A percentile compares a stretch with the other conserved stretches of the same genome.
phyloP scores from a whole-genome alignment of 805 yeast genomes.

The Blastobotrys attinorum region DNA sequence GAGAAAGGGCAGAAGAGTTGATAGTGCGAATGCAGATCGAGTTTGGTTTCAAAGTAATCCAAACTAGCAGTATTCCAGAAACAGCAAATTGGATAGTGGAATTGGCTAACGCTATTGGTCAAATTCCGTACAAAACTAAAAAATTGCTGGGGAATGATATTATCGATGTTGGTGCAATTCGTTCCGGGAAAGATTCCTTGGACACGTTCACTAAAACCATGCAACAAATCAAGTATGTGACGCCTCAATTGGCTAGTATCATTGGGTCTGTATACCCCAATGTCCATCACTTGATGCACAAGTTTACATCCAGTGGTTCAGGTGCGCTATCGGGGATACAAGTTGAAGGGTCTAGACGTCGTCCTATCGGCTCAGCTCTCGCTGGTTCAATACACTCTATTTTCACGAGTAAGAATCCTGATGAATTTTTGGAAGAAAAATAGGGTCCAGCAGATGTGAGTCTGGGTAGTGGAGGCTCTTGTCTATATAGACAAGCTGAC shows the following conservation, averaged over 20 bases:
- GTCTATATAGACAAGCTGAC: no score
- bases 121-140: conserved; percentile 8
- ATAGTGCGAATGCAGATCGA: conserved; percentile 9
- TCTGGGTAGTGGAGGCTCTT: no score
- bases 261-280: conserved; percentile 10
- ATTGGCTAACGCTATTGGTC: conserved; percentile 11
- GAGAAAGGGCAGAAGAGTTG: not conserved
- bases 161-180: conserved; percentile 10
- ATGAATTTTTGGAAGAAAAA: conserved; percentile 4
- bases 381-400: conserved; percentile 7
- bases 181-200: conserved; percentile 10
- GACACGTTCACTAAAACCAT: conserved; percentile 13
- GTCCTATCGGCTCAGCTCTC: conserved; percentile 9
- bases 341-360: not conserved
- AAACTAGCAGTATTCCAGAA: conserved; percentile 8
- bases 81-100: conserved; percentile 14
- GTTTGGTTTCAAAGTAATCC: conserved; percentile 8
- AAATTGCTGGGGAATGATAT: not conserved
- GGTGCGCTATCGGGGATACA: conserved; percentile 11
- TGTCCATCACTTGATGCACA: conserved; percentile 8
- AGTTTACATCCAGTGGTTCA: conserved; percentile 9
- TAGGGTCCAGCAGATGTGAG: no score
- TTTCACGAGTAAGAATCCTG: conserved; percentile 11
- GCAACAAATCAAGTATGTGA: conserved; percentile 16
- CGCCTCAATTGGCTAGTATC: conserved; percentile 13